Evolutionary conservation across 73 alveolate genomes (phyloP), one percentile per base, ranked within the genome.

Genomic region (Paramecium pentaurelia): DNA sequence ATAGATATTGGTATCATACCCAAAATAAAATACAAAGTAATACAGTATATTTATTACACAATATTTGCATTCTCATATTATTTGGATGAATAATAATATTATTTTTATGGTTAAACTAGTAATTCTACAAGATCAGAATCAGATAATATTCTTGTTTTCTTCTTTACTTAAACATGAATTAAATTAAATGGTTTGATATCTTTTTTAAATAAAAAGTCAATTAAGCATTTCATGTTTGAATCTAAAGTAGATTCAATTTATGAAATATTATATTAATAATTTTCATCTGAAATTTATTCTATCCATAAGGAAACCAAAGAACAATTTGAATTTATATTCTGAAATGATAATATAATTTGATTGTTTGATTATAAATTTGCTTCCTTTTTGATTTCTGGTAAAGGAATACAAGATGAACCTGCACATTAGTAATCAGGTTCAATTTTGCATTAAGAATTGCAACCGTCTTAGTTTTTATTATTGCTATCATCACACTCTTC

Each of bases 401-500:
- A 14, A 4, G 70, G 70, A 2, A 54, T 18, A 12, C 70, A 25
- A 80, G 75, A 80, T 4, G 34, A 22, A 44, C 18, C 40, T 91
- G 37, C 10, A 86, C 95, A 91, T 20, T 18, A n/a, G 22, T 36
- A 91, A 12, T 86, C 86, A n/a, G 38, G 3, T 16, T 92, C 95
- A 27, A 92, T 34, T 60, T 54, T 30, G 93, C 95, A 92, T 5
- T 6, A n/a, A 5, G 92, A 30, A 28, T 27, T n/a, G 18, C 95
- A 92, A 2, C 95, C 95, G 58, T 92, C 95, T 11, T 7, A 34
- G 28, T 30, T 58, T 5, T 10, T 51, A 32, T 34, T 28, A 51
- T 92, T 92, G n/a, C 95, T 95, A 86, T 92, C 95, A 60, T 92
- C 95, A 54, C 95, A 92, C 37, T 85, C 92, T 88, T 80, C 91